Base-by-base conservation (phyloP, 1,284 basidiomycete genomes). In the Malassezia caprae region DNA sequence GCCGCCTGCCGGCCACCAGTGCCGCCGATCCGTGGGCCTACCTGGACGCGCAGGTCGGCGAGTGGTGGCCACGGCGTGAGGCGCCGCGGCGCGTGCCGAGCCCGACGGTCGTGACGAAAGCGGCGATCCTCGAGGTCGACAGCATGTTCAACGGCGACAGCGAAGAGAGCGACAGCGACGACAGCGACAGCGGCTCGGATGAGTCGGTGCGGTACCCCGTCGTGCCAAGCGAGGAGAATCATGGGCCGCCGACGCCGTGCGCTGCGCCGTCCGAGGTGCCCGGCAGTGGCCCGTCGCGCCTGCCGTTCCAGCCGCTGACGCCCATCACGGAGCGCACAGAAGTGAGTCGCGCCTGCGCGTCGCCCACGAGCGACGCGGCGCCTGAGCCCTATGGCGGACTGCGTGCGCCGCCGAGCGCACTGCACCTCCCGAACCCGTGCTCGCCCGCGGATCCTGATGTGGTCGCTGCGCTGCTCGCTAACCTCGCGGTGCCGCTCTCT, bases 381-480 rank as follows among this genome's bases (percentile, higher is more conserved):
- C 17, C 37, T 11, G 40, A n/a, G 41, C 53, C 53, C 10, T 19
- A 21, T 28, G 49, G 55, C 39, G 49, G 37, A 2, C 55, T 51
- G 10, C 24, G 17, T 13, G 44, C 39, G 21, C 23, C 27, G 11
- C 49, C 55, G 0, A 8, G 44, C 17, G 13, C 44, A 10, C 37
- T 62, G 27, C n/a, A 26, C 3, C 48, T 84, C 19, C 80, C 84
- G 2, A 91, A 94, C 69, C 90, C 89, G 1, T 93, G 89, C 77
- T 87, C 90, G 75, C 89, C 91, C 0, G 85, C 85, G 64, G 84
- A 88, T 58, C 79, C 82, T 4, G 76, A 81, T 1, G 82, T 89
- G 44, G 69, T 90, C 27, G 77, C 80, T 3, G 78, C 80, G 0
- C 75, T 93, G 8, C 79, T 96, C 1, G 53, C 65, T 24, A 81